Evolutionary conservation across 108 stramenopile genomes (phyloP).

Genomic region (Aureococcus anophagefferens): DNA sequence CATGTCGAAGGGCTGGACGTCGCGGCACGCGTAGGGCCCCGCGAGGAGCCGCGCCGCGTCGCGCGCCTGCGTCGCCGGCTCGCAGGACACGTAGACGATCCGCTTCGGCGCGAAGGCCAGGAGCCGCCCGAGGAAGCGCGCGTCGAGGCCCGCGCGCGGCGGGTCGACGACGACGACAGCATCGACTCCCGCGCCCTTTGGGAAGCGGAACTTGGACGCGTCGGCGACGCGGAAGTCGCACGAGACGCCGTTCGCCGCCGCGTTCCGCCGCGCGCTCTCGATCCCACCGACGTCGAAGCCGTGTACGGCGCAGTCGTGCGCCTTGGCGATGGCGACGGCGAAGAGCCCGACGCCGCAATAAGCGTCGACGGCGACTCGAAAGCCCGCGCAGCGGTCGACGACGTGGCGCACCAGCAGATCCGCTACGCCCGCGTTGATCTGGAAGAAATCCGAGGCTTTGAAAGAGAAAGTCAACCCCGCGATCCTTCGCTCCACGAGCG

Average conservation of each 20-base stretch:
- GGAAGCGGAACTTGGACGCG: too few species aligned
- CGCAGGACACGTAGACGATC: slow-evolving; percentile 90
- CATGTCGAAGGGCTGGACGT: slow-evolving; percentile 83
- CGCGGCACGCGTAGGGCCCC: slow-evolving; percentile 65
- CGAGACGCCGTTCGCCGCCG: slow-evolving; percentile 56
- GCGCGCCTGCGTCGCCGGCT: slow-evolving; percentile 88
- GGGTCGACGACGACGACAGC: slow-evolving; percentile 90
- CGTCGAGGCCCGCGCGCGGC: slow-evolving; percentile 84
- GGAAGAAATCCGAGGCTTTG: slow-evolving; percentile 92
- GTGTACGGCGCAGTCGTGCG: slow-evolving; percentile 53
- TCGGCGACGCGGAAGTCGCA: slow-evolving; percentile 73
- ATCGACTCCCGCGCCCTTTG: too few species aligned
- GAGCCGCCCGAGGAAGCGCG: slow-evolving; percentile 76
- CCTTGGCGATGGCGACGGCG: slow-evolving; percentile 53
- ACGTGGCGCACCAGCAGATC: slow-evolving; percentile 80
- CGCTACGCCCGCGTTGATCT: slow-evolving; percentile 88
- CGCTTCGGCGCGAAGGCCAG: slow-evolving; percentile 68
- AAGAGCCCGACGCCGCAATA: slow-evolving; percentile 98
- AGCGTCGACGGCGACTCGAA: slow-evolving; percentile 63
- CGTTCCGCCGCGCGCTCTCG: slow-evolving; percentile 79
- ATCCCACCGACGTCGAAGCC: slow-evolving; percentile 90
- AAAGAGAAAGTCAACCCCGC: slow-evolving; percentile 57
- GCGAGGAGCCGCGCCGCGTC: slow-evolving; percentile 65
- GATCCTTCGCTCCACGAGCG: slow-evolving; percentile 5
- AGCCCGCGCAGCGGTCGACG: slow-evolving; percentile 37